Base-by-base conservation (phyloP, 768 basidiomycete genomes). In the Suillus ampliporus region DNA sequence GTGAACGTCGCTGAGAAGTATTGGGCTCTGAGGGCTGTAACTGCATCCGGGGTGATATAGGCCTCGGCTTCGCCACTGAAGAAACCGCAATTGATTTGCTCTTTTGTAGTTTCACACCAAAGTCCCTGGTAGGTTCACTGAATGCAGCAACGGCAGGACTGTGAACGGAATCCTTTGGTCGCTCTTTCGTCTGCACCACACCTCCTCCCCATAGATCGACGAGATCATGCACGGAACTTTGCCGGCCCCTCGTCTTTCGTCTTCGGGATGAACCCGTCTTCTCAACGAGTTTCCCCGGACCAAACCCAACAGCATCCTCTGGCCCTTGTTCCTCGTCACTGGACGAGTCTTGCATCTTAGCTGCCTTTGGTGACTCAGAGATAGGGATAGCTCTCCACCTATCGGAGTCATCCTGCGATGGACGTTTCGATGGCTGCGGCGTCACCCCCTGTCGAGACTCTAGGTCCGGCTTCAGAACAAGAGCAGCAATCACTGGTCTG, bases 211-310 rank as follows among this genome's bases (percentile, higher is more conserved):
- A 93, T 34, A 94, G 73, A 71, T 90, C 89, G 34, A 94, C 90
- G 60, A 94, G 72, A 69, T 94, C 89, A 69, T 95, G 91, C 26
- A 94, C 91, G 14, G 93, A 94, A 68, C 86, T 89, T 78, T 94
- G 91, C 65, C 92, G 78, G 44, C 84, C 80, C 67, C 86, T 86
- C 47, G 77, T 73, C 67, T 74, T 82, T 46, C 76, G 70, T 57
- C 73, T 76, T 57, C 74, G 68, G 63, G 70, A 70, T 19, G 71
- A 66, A 37, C 67, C 62, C 57, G 61, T 65, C 50, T 68, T 72
- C 62, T 72, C 60, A 53, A 34, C 69, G 7, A 65, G 53, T 58
- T 65, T 73, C 26, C 70, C 62, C 58, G 67, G 62, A 50, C 38
- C 60, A 52, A 73, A 72, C 17, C 78, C 76, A 17, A 57, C 65